phyloP scores from a whole-genome alignment of 495 filamentous ascomycete species.

The Astrocystis sublimbata region DNA sequence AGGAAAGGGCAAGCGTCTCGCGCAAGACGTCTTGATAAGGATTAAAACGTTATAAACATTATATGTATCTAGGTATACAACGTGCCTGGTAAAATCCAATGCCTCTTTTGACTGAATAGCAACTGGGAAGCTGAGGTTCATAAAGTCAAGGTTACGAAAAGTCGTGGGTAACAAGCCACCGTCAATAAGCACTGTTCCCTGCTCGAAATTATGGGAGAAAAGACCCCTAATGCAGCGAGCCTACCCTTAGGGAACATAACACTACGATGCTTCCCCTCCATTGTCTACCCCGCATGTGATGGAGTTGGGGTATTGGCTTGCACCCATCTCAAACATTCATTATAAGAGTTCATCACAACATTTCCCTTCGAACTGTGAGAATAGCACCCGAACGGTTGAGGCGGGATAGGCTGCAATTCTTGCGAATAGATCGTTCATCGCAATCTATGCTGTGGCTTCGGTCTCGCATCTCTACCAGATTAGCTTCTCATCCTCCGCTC shows the following conservation, averaged over 20 bases:
- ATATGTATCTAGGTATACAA: too few relatives aligned
- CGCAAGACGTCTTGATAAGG: too few relatives aligned
- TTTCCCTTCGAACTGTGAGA: not conserved
- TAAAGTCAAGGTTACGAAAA: too few relatives aligned
- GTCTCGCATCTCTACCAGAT: not conserved
- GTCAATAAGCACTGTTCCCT: too few relatives aligned
- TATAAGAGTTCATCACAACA: not conserved
- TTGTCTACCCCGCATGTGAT: conserved; percentile 10
- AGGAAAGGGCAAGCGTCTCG: too few relatives aligned
- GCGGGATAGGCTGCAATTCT: not conserved
- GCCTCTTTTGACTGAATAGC: too few relatives aligned
- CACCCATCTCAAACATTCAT: not conserved
- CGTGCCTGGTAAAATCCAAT: too few relatives aligned
- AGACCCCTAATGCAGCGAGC: not conserved
- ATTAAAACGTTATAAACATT: too few relatives aligned
- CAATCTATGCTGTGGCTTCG: conserved; percentile 4
- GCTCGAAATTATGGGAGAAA: too few relatives aligned
- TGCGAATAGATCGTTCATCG: not conserved
- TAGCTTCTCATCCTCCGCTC: conserved; percentile 4
- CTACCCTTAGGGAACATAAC: not conserved
- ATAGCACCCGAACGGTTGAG: not conserved
- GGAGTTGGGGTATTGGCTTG: not conserved
- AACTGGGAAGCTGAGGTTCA: too few relatives aligned
- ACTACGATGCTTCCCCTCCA: not conserved
- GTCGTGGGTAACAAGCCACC: too few relatives aligned